A percentile compares a stretch with the other conserved stretches of the same genome.
Evolutionary conservation across 495 filamentous ascomycete genomes (phyloP).

Genomic region (Neurospora intermedia): DNA sequence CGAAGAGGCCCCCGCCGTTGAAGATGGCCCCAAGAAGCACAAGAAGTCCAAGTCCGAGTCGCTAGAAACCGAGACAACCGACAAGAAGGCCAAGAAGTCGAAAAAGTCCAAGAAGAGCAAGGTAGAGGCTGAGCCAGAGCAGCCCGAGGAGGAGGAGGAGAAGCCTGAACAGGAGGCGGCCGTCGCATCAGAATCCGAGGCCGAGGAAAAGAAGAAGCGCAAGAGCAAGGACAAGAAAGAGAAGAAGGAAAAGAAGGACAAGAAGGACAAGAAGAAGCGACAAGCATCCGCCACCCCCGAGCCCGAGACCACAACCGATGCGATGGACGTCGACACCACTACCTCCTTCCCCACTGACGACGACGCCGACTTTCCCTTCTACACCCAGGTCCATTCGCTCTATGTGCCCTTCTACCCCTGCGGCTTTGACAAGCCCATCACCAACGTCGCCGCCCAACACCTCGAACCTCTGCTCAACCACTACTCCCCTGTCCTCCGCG

Average conservation of each 20-base stretch:
- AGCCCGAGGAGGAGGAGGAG: constrained; percentile 1
- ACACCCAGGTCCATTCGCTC: constrained; percentile 36
- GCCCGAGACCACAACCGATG: constrained; percentile 5
- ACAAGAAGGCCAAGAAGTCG: constrained; percentile 9
- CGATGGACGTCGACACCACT: constrained; percentile 18
- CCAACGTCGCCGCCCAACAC: constrained; percentile 33
- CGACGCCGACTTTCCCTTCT: constrained; percentile 31
- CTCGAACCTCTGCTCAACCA: constrained; percentile 35
- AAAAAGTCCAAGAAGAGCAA: constrained; percentile 23
- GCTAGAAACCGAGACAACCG: background rate
- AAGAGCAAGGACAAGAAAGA: constrained; percentile 15
- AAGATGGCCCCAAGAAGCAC: constrained; percentile 11
- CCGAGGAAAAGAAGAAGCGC: constrained; percentile 14
- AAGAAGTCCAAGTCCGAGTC: constrained; percentile 14
- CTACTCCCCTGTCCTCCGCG: constrained; percentile 34
- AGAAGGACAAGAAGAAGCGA: constrained; percentile 6
- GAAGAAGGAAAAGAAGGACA: constrained; percentile 11
- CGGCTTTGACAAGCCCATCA: constrained; percentile 33
- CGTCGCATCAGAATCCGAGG: background rate
- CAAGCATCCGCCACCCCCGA: constrained; percentile 5
- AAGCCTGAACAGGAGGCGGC: constrained; percentile 5
- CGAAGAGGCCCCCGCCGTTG: constrained; percentile 1
- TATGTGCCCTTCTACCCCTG: constrained; percentile 37
- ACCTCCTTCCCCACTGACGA: background rate
- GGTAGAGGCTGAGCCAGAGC: background rate